Evolutionary conservation across 495 filamentous ascomycete genomes (phyloP).

Genomic region (Neurospora discreta): DNA sequence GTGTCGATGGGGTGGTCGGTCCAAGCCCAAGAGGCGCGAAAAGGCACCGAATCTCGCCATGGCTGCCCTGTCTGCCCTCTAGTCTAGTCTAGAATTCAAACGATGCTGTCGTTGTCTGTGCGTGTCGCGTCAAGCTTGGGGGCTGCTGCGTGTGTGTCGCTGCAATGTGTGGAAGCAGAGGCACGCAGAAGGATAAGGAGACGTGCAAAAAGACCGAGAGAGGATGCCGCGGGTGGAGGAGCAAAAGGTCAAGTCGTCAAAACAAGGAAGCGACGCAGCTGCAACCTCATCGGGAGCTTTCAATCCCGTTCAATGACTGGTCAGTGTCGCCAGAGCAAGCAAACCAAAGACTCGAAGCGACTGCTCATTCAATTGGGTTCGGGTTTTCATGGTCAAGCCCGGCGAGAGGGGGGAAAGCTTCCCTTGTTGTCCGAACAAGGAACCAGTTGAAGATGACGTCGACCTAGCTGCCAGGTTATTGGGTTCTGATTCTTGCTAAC

Average conservation of each 20-base stretch:
- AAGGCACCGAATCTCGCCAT: slow-evolving; percentile 22
- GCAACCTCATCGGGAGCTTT: background rate
- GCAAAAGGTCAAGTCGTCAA: no score
- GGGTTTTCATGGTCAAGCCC: background rate
- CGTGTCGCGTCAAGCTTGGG: background rate
- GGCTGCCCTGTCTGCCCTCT: background rate
- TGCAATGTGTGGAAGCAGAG: background rate
- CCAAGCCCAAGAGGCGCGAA: slow-evolving; percentile 29
- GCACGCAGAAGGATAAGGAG: background rate
- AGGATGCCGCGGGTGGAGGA: no score
- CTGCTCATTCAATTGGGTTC: no score
- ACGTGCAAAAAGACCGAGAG: no score
- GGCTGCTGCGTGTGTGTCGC: no score
- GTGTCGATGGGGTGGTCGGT: slow-evolving; percentile 23
- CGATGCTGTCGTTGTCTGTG: background rate
- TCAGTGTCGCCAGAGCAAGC: background rate
- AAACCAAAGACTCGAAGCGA: no score
- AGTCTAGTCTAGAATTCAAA: background rate
- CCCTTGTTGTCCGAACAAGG: background rate
- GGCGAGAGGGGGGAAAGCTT: no score
- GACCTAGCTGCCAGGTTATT: background rate
- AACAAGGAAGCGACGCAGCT: background rate
- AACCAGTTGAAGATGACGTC: background rate
- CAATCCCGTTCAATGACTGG: background rate
- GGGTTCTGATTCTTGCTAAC: background rate